A percentile compares a stretch with the other conserved stretches of the same genome.
These are phyloP conservation scores for Tilletia walkeri DNA, from an alignment of 1,284 basidiomycete species.

Conservation along the genomic window DNA sequence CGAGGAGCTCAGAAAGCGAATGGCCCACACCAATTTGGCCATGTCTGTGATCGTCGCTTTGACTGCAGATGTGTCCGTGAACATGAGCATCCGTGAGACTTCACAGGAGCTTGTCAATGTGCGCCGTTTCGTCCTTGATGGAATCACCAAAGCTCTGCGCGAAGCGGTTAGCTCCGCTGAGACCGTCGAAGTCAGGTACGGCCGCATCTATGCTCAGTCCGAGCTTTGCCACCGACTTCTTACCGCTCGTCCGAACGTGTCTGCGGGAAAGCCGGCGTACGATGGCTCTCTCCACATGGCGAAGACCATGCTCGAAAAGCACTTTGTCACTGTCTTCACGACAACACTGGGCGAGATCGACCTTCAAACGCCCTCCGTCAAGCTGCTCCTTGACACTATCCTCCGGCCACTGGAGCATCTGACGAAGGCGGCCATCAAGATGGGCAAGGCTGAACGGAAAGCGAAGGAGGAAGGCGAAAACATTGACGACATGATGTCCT, in stretches of 20 bases:
- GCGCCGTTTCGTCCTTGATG: conserved; percentile 85
- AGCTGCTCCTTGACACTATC: conserved; percentile 77
- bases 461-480: conserved; percentile 56
- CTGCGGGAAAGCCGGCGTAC: conserved; percentile 60
- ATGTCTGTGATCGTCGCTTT: conserved; percentile 87
- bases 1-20: conserved; percentile 51
- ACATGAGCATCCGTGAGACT: conserved; percentile 66
- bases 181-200: conserved; percentile 75
- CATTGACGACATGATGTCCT: conserved; percentile 58
- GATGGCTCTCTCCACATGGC: conserved; percentile 86
- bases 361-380: conserved; percentile 89
- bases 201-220: conserved; percentile 78
- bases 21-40: conserved; percentile 66
- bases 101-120: conserved; percentile 72
- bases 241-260: conserved; percentile 67
- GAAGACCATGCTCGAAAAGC: conserved; percentile 98
- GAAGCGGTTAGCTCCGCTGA: conserved; percentile 68
- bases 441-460: conserved; percentile 73
- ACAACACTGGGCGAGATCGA: conserved; percentile 88
- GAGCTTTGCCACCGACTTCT: conserved; percentile 86
- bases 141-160: conserved; percentile 80
- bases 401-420: conserved; percentile 85
- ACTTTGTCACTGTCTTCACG: conserved; percentile 85
- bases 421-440: conserved; percentile 95
- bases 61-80: conserved; percentile 72